phyloP scores from a whole-genome alignment of 2,329 filamentous ascomycete species.

The Hypoxylon sp. region DNA sequence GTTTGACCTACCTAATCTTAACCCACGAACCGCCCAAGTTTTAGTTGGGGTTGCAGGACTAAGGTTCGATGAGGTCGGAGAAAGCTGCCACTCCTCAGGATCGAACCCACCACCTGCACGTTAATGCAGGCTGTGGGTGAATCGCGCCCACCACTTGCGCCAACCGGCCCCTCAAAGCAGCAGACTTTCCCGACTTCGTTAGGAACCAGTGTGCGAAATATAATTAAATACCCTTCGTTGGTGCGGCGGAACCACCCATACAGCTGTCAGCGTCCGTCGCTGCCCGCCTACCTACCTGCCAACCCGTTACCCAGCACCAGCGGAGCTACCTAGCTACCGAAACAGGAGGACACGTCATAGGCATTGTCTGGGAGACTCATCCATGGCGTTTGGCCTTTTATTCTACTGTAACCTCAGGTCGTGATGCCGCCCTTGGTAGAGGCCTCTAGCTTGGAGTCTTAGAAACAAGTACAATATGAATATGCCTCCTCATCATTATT shows the following conservation, averaged over 20 bases:
- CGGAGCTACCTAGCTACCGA: no score
- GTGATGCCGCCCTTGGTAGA: no score
- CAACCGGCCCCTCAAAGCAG: neutral
- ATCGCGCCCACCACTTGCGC: neutral
- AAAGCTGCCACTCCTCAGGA: neutral
- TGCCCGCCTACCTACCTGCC: neutral
- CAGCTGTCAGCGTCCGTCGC: neutral
- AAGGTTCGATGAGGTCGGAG: neutral
- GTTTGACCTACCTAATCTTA: conserved; percentile 1
- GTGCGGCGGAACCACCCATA: neutral
- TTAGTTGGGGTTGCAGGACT: conserved; percentile 3
- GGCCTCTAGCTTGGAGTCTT: no score
- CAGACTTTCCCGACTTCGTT: neutral
- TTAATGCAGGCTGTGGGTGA: neutral
- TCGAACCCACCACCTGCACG: neutral
- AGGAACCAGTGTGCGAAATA: neutral
- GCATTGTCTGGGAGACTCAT: no score
- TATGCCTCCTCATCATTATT: no score
- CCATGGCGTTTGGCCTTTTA: no score
- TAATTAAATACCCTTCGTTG: neutral
- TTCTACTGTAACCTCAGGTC: no score
- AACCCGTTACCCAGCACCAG: no score
- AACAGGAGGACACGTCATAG: no score
- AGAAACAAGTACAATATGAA: no score
- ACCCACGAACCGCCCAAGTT: conserved; percentile 15